A percentile compares a stretch with the other conserved stretches of the same genome.
Evolutionary conservation across 1,284 basidiomycete species (phyloP).

Genomic region (Phellopilus nigrolimitatus): DNA sequence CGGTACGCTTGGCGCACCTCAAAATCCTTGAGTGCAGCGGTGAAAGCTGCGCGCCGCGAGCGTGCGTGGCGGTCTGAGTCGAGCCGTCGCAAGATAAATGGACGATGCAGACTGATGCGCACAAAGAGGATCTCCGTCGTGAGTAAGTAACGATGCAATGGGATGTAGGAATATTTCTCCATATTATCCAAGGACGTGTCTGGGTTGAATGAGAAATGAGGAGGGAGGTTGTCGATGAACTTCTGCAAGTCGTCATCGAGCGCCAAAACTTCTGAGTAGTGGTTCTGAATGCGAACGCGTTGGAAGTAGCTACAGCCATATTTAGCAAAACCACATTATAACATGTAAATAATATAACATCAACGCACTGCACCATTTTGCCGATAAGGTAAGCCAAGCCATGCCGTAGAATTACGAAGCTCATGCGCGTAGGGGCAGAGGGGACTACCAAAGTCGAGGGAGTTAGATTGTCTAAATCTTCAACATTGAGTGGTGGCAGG

Average conservation of each 20-base stretch:
- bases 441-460: slow-evolving; percentile 38
- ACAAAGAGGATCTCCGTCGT: slow-evolving; percentile 79
- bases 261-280: slow-evolving; percentile 80
- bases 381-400: slow-evolving; percentile 83
- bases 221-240: slow-evolving; percentile 74
- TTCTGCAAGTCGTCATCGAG: slow-evolving; percentile 84
- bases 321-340: background rate
- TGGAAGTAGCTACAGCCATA: slow-evolving; percentile 64
- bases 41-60: slow-evolving; percentile 73
- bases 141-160: slow-evolving; percentile 74
- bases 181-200: slow-evolving; percentile 68
- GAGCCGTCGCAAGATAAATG: slow-evolving; percentile 70
- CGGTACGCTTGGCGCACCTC: slow-evolving; percentile 65
- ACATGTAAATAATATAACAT: background rate
- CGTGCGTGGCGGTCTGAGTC: slow-evolving; percentile 70
- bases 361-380: slow-evolving; percentile 67
- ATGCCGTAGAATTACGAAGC: slow-evolving; percentile 86
- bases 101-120: slow-evolving; percentile 72
- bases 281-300: slow-evolving; percentile 75
- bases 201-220: slow-evolving; percentile 71
- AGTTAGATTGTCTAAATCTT: slow-evolving; percentile 53
- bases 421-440: slow-evolving; percentile 77
- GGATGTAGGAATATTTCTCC: slow-evolving; percentile 54
- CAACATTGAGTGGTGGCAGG: slow-evolving; percentile 78
- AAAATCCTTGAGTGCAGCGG: slow-evolving; percentile 74